These are phyloP conservation scores for Thielaviopsis euricoi DNA, from an alignment of 2,329 filamentous ascomycete species.

Conservation along the genomic window DNA sequence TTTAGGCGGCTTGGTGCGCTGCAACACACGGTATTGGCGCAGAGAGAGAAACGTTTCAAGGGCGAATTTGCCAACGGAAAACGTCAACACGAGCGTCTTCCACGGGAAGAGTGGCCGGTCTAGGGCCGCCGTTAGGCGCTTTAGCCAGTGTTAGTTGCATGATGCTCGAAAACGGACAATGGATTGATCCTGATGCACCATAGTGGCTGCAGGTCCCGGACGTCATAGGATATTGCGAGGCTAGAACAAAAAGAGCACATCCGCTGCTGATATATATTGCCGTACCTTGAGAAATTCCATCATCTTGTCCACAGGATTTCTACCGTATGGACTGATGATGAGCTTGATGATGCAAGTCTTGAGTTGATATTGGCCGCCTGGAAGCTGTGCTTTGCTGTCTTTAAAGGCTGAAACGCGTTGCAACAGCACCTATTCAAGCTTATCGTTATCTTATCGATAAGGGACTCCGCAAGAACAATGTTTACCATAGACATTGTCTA, in stretches of 20 bases:
- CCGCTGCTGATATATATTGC: too few relatives aligned
- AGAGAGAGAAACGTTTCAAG: conserved; percentile 80
- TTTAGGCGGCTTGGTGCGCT: conserved; percentile 64
- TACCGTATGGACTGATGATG: not conserved
- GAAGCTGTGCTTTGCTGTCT: not conserved
- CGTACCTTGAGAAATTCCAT: conserved; percentile 11
- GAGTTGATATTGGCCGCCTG: not conserved
- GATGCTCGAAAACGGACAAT: not conserved
- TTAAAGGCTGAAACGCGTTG: not conserved
- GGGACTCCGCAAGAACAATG: not conserved
- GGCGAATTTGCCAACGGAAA: conserved; percentile 79
- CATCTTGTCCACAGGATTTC: conserved; percentile 8
- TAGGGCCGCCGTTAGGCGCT: conserved; percentile 68
- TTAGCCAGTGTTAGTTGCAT: conserved; percentile 11
- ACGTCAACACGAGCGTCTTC: conserved; percentile 91
- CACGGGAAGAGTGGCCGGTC: conserved; percentile 90
- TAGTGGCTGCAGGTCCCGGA: not conserved
- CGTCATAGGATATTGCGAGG: not conserved
- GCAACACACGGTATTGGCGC: conserved; percentile 77
- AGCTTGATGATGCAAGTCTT: not conserved
- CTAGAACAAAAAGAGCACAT: not conserved
- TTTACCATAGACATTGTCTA: not conserved
- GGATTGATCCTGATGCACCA: not conserved
- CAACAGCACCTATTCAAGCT: not conserved
- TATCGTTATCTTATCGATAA: not conserved